A percentile compares a stretch with the other conserved stretches of the same genome.
Conservation (phyloP, 345 rosid genomes). For the Citrus cavaleriei region DNA sequence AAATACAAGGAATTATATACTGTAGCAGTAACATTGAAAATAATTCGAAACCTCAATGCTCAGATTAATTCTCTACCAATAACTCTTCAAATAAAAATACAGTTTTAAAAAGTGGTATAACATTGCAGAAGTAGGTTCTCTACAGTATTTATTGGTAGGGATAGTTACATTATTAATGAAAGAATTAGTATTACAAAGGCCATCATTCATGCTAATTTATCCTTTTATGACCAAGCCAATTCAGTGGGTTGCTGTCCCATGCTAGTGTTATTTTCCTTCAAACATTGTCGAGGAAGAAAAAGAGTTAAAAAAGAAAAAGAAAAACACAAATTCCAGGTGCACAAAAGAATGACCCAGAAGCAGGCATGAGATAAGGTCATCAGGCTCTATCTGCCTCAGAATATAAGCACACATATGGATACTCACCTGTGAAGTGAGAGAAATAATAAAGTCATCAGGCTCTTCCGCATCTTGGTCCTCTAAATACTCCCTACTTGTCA, state of each 20-base stretch:
- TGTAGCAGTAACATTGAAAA: not conserved
- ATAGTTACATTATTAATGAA: not conserved
- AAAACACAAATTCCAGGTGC: too few species aligned
- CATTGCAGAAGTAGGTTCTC: not conserved
- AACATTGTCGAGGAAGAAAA: too few species aligned
- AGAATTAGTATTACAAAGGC: not conserved
- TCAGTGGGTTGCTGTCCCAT: too few species aligned
- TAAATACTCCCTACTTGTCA: conserved; percentile 78
- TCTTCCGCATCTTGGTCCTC: conserved; percentile 98
- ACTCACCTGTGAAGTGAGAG: conserved; percentile 85
- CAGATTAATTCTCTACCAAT: not conserved
- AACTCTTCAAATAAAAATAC: not conserved
- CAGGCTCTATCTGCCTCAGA: too few species aligned
- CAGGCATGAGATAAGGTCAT: too few species aligned
- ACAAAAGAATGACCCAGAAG: too few species aligned
- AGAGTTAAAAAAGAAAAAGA: too few species aligned
- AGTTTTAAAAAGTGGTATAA: not conserved
- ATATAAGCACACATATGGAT: not conserved
- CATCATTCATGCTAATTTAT: not conserved
- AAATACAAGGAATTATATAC: not conserved
- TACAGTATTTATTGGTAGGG: not conserved
- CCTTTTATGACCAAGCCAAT: too few species aligned
- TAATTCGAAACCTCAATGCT: not conserved
- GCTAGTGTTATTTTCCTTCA: too few species aligned
- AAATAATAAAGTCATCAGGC: conserved; percentile 91